Evolutionary conservation across 768 basidiomycete genomes (phyloP).

Genomic region (Russula sp.): DNA sequence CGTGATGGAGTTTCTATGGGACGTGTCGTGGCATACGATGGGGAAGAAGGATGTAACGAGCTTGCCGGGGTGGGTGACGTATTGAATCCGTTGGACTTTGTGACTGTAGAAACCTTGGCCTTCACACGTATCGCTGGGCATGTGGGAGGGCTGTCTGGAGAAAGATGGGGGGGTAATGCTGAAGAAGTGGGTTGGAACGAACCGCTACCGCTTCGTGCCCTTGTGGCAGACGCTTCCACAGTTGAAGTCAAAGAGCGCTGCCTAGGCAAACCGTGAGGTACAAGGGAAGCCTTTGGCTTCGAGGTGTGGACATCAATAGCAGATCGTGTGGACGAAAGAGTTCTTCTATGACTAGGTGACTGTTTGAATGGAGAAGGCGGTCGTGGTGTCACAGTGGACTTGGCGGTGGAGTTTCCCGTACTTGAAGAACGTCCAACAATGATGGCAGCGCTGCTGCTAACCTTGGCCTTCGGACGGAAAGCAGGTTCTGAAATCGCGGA

Average conservation of each 20-base stretch:
- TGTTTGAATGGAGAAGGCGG: constrained; percentile 22
- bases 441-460: constrained; percentile 47
- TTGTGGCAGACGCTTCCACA: constrained; percentile 18
- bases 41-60: constrained; percentile 11
- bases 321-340: constrained; percentile 17
- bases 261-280: constrained; percentile 24
- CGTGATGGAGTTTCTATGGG: constrained; percentile 25
- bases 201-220: constrained; percentile 26
- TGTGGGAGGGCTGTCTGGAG: constrained; percentile 23
- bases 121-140: constrained; percentile 39
- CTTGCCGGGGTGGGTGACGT: constrained; percentile 11
- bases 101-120: constrained; percentile 53
- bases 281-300: constrained; percentile 24
- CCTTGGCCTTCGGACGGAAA: constrained; percentile 52
- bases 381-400: constrained; percentile 23
- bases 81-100: constrained; percentile 30
- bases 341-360: constrained; percentile 4
- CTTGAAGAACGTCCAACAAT: constrained; percentile 27
- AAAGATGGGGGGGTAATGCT: constrained; percentile 20
- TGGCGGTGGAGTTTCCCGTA: constrained; percentile 26
- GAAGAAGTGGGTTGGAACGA: constrained; percentile 27
- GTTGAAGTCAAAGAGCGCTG: constrained; percentile 31
- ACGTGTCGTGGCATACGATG: constrained; percentile 20
- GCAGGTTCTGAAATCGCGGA: constrained; percentile 17
- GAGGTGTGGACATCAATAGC: constrained; percentile 25